Evolutionary conservation across 495 filamentous ascomycete species (phyloP).

Genomic region (Aspergillus funiculosus): DNA sequence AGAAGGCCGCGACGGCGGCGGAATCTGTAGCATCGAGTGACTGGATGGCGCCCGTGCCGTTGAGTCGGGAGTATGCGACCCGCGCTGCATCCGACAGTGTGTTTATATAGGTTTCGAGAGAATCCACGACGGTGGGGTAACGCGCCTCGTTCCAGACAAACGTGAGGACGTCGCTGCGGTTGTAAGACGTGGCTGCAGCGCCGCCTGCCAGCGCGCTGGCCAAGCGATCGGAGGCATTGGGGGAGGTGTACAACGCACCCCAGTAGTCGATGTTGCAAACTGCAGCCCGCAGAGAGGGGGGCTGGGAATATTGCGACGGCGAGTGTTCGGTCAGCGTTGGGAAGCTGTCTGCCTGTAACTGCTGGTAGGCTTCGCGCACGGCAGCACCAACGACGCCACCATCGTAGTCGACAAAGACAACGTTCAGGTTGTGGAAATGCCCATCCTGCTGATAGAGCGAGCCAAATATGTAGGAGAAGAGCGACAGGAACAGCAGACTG

Average conservation of each 20-base stretch:
- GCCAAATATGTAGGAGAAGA: conserved; percentile 44
- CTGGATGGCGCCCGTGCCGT: conserved; percentile 27
- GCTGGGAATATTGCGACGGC: conserved; percentile 22
- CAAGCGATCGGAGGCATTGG: conserved; percentile 35
- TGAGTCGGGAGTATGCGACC: conserved; percentile 27
- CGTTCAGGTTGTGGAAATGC: conserved; percentile 37
- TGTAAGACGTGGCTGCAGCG: conserved; percentile 29
- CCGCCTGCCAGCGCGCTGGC: conserved; percentile 31
- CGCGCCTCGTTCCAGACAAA: conserved; percentile 50
- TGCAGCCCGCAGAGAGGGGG: conserved; percentile 20
- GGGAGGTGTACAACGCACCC: conserved; percentile 38
- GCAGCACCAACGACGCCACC: conserved; percentile 40
- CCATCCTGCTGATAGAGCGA: conserved; percentile 35
- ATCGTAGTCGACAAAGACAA: conserved; percentile 50
- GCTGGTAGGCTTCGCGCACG: conserved; percentile 36
- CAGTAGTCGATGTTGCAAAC: conserved; percentile 45
- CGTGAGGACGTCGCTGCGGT: conserved; percentile 33
- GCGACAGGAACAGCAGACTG: conserved; percentile 20
- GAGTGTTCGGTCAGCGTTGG: conserved; percentile 35
- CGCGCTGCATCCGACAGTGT: conserved; percentile 32
- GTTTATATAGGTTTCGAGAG: conserved; percentile 25
- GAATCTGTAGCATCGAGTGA: conserved; percentile 25
- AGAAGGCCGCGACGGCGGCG: conserved; percentile 30
- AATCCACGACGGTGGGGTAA: conserved; percentile 41
- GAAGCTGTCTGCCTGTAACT: conserved; percentile 32